Evolutionary conservation across 78 protist genomes (phyloP).

Genomic region (Protostelium mycophagum): DNA sequence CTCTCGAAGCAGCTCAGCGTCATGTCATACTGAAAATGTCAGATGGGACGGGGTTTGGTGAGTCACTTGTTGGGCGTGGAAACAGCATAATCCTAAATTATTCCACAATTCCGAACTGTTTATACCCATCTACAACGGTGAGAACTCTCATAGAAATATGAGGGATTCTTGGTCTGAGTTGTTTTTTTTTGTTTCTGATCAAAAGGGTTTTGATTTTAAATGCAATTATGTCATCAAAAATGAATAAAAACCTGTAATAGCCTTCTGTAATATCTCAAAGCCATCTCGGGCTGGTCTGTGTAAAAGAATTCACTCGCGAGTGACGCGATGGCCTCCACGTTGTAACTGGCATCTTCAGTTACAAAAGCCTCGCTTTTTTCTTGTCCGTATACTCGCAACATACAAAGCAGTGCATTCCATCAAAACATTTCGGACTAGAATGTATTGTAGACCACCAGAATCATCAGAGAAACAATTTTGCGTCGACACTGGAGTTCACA

Average conservation of each 20-base stretch:
- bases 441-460: no score
- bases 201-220: no score
- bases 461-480: no score
- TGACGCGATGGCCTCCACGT: conserved; percentile 79
- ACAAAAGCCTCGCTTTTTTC: neutral
- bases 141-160: no score
- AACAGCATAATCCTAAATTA: conserved; percentile 79
- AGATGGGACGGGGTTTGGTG: neutral
- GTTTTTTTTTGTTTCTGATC: neutral
- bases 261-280: conserved; percentile 55
- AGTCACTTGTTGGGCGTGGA: conserved; percentile 48
- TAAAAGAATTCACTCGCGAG: conserved; percentile 73
- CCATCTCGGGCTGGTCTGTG: conserved; percentile 72
- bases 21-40: conserved; percentile 63
- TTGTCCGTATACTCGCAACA: no score
- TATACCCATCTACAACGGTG: conserved; percentile 52
- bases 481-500: no score
- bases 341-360: conserved; percentile 20
- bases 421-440: no score
- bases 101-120: conserved; percentile 64
- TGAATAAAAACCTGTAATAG: conserved; percentile 51
- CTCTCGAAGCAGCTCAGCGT: conserved; percentile 66
- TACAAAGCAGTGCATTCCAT: no score
- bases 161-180: no score
- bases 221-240: no score